phyloP scores from a whole-genome alignment of 805 yeast genomes.

The Barnettozyma populi region DNA sequence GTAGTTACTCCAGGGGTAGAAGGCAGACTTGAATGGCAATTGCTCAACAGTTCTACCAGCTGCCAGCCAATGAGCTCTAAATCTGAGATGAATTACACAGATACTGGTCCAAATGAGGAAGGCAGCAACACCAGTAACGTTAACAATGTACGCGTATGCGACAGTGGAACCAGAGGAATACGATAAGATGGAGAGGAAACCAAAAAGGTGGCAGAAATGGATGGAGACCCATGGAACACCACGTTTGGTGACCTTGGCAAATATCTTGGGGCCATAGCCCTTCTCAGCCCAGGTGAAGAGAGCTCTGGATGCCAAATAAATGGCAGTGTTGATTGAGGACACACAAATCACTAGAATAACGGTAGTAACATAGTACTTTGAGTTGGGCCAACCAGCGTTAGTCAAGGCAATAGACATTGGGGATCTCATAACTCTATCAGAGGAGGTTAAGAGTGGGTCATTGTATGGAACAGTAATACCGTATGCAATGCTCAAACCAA shows the following conservation, averaged over 20 bases:
- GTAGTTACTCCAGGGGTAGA: slow-evolving; percentile 37
- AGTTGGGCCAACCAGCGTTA: slow-evolving; percentile 58
- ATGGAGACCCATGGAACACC: slow-evolving; percentile 70
- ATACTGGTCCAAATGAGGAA: slow-evolving; percentile 67
- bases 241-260: slow-evolving; percentile 44
- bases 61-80: slow-evolving; percentile 54
- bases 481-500: slow-evolving; percentile 35
- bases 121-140: slow-evolving; percentile 70
- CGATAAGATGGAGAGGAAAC: slow-evolving; percentile 56
- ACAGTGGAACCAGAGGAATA: slow-evolving; percentile 44
- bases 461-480: slow-evolving; percentile 66
- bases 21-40: slow-evolving; percentile 65
- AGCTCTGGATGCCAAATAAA: slow-evolving; percentile 65
- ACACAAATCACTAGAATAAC: slow-evolving; percentile 58
- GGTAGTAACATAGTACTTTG: slow-evolving; percentile 67
- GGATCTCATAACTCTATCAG: slow-evolving; percentile 42
- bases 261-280: slow-evolving; percentile 52
- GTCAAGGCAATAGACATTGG: slow-evolving; percentile 69
- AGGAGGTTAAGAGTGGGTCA: slow-evolving; percentile 42
- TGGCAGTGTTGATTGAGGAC: slow-evolving; percentile 65
- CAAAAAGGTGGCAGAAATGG: slow-evolving; percentile 49
- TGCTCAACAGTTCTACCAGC: slow-evolving; percentile 60
- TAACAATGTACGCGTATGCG: slow-evolving; percentile 67
- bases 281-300: slow-evolving; percentile 58
- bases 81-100: slow-evolving; percentile 56